Percentiles rank a stretch among this genome's conserved stretches.
Evolutionary conservation across 257 asterid genomes (phyloP).

Genomic region (Cynanchum wilfordii): DNA sequence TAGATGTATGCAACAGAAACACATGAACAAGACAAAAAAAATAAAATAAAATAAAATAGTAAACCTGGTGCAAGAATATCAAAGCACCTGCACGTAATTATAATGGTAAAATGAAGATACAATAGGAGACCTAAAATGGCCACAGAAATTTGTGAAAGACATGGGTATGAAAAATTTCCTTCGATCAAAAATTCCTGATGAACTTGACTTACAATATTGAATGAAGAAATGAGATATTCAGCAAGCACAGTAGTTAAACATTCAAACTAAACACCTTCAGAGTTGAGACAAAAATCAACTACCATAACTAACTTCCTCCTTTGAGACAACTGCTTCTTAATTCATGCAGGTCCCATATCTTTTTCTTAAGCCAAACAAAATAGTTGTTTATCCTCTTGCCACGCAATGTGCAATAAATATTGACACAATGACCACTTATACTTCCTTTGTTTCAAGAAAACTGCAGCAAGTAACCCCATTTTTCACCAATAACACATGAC

Average conservation of each 20-base stretch:
- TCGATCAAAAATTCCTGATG: not conserved
- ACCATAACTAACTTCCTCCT: conserved; percentile 1
- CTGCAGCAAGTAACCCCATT: not conserved
- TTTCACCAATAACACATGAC: not conserved
- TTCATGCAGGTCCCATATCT: not conserved
- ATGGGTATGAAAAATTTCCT: not conserved
- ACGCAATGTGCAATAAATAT: not conserved
- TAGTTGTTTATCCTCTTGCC: not conserved
- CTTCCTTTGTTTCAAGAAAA: not conserved
- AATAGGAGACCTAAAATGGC: not conserved
- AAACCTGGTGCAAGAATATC: not conserved
- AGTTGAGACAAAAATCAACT: not conserved
- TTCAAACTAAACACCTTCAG: not conserved
- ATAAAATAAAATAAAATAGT: not conserved
- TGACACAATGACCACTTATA: not conserved
- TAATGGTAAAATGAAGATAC: not conserved
- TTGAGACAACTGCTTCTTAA: not conserved
- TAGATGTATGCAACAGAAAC: not conserved
- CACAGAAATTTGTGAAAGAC: not conserved
- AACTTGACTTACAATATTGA: not conserved
- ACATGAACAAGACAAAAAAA: not conserved
- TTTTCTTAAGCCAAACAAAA: not conserved
- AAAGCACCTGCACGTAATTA: not conserved
- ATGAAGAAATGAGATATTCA: not conserved
- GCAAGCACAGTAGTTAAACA: not conserved